Base-by-base conservation (phyloP, 2,329 filamentous ascomycete species). In the Aureobasidium pullulans region DNA sequence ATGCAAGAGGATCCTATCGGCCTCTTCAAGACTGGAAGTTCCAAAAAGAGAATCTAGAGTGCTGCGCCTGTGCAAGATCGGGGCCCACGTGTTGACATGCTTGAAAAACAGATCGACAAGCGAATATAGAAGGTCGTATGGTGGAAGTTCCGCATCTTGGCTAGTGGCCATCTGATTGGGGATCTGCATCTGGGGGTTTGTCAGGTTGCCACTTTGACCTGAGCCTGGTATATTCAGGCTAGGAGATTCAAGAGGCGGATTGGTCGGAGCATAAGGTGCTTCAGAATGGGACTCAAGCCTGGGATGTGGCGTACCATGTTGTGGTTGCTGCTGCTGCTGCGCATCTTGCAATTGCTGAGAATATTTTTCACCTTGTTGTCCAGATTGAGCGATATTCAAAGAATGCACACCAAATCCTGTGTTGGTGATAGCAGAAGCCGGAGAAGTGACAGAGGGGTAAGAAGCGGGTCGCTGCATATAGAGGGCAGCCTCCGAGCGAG, bases 31-130 rank as follows among this genome's bases (percentile, higher is more conserved):
- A 1, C 86, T 83, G 0, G 85, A 84, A 1, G 86, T 83, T 0
- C 90, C 90, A 65, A 96, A 96, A 0, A 96, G 79, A 0, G 85
- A 84, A 66, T 96, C 89, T 8, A 96, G 73, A 0, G 90, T 96
- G 4, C 87, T 85, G 67, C 89, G 85, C 23, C 90, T 84, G 72
- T 96, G 90, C n/a, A 96, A 77, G 28, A 96, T 94, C 0, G 92
- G 91, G 69, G 90, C 96, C 83, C 83, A 85, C 0, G 82, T 82
- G 64, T 84, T 84, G 67, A 83, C 81, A 67, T 85, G 82, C 64
- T 83, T 84, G 73, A 85, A 85, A 69, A 83, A 85, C 7, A 85
- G 72, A 62, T 84, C 82, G 15, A 83, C 81, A 1, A 85, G 71
- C 2, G 79, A 80, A 61, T 84, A 85, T 3, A 84, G 69, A 11